Evolutionary conservation across 192 early-diverging fungal genomes (phyloP), one percentile per base, ranked within the genome.

Genomic region (Umbelopsis isabellina): DNA sequence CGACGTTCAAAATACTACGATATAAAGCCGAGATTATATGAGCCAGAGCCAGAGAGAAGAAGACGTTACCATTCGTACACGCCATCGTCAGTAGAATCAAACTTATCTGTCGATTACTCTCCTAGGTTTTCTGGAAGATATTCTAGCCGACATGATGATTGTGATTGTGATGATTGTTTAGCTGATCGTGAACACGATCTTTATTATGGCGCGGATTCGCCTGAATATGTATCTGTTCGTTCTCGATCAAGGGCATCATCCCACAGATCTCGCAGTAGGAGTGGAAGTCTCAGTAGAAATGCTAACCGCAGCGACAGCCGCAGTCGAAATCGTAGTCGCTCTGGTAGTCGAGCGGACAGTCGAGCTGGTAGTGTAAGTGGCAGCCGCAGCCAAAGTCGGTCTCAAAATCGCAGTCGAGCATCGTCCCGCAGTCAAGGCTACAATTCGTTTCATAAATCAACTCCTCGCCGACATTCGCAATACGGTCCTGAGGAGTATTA

Each of bases 391-490:
- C 27, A 27, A 27, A 61, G 13, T 35, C 30, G 55, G 30, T 61
- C 55, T 58, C 53, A 58, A 33, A 13, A 21, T 21, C 48, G 48
- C 12, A 49, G 20, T 5, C 18, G 12, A 21, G 18, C 48, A 49
- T 49, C 53, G 15, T 58, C 53, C 18, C 55, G 30, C 16, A 35
- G 16, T 35, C 33, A 25, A 4, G 33, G 30, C 16, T 12, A 61
- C 16, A 61, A 61, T 25, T 35, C 33, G 1, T 61, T 30, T n/a
- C 11, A 25, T n/a, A 4, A 30, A 35, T 61, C 55, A 30, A 61
- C 27, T 61, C 33, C 55, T n/a, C 55, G 55, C 33, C 55, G 55
- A 4, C 55, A 61, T n/a, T 61, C 55, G 11, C 55, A 61, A 35
- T 30, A 61, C 13, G 55, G 13, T 35, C 55, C 55, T 16, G 55